phyloP scores from a whole-genome alignment of 306 rosid species.

The Hylodesmum podocarpum region DNA sequence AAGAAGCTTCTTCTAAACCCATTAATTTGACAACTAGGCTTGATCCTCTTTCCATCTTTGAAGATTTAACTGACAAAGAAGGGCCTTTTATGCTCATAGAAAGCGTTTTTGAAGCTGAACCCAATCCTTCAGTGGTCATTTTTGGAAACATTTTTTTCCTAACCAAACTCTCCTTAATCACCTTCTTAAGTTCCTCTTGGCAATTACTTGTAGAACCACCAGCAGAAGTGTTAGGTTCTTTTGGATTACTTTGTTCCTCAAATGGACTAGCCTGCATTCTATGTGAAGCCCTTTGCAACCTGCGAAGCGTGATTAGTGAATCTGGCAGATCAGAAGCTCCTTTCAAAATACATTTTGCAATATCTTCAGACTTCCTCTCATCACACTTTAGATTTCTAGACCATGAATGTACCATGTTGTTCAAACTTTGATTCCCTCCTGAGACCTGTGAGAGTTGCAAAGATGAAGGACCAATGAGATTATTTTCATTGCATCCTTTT shows the following conservation, averaged over 20 bases:
- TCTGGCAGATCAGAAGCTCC: neutral
- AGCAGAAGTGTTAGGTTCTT: neutral
- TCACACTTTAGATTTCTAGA: slow-evolving; percentile 46
- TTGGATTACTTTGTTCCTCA: neutral
- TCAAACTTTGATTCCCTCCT: slow-evolving; percentile 54
- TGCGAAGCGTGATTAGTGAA: neutral
- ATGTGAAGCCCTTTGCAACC: neutral
- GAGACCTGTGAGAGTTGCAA: slow-evolving; percentile 64
- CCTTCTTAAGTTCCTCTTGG: slow-evolving; percentile 36
- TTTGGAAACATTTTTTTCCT: slow-evolving; percentile 24
- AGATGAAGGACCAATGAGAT: slow-evolving; percentile 44
- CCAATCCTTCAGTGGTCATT: slow-evolving; percentile 19
- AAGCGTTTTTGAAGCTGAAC: slow-evolving; percentile 46
- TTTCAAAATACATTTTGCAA: neutral
- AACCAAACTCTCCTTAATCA: slow-evolving; percentile 37
- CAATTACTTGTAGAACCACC: slow-evolving; percentile 5
- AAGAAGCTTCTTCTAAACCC: slow-evolving; percentile 66
- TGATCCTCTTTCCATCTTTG: slow-evolving; percentile 44
- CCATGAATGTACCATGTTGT: slow-evolving; percentile 64
- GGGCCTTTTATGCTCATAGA: slow-evolving; percentile 61
- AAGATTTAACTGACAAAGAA: slow-evolving; percentile 40
- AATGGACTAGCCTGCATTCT: neutral
- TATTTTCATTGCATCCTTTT: slow-evolving; percentile 29
- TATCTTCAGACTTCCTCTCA: slow-evolving; percentile 46
- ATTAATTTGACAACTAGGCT: slow-evolving; percentile 73